These are phyloP conservation scores for Pythium brachiatum DNA, from an alignment of 352 stramenopile genomes.

Conservation along the genomic window DNA sequence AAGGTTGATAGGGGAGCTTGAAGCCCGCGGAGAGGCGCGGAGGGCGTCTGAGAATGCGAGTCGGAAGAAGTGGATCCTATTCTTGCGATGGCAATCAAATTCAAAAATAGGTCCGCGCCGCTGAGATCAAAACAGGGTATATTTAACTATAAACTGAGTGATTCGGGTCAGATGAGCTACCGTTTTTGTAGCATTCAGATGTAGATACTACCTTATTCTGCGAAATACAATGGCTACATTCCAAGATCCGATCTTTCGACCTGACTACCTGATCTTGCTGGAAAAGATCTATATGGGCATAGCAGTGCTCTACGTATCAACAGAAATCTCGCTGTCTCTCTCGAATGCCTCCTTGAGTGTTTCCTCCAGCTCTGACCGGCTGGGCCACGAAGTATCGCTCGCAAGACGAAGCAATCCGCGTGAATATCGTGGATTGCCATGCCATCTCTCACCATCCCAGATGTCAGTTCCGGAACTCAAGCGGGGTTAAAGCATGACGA, in stretches of 20 bases:
- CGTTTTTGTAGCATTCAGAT: too few species aligned
- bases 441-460: conserved; percentile 1
- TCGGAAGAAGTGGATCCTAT: neutral
- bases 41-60: neutral
- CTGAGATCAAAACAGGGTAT: neutral
- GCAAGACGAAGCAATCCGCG: too few species aligned
- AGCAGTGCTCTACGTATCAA: too few species aligned
- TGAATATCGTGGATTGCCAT: too few species aligned
- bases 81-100: neutral
- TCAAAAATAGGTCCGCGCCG: neutral
- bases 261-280: too few species aligned
- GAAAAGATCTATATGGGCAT: too few species aligned
- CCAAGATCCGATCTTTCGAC: conserved; percentile 10
- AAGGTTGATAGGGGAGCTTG: too few species aligned
- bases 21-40: neutral
- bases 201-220: neutral
- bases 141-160: too few species aligned
- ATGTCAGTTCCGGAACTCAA: neutral
- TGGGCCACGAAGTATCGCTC: too few species aligned
- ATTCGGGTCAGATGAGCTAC: too few species aligned
- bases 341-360: too few species aligned
- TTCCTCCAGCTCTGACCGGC: neutral
- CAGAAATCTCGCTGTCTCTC: too few species aligned
- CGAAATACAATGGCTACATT: conserved; percentile 7
- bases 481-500: conserved; percentile 3